Evolutionary conservation across 495 filamentous ascomycete species (phyloP).

Genomic region (Neurospora intermedia): DNA sequence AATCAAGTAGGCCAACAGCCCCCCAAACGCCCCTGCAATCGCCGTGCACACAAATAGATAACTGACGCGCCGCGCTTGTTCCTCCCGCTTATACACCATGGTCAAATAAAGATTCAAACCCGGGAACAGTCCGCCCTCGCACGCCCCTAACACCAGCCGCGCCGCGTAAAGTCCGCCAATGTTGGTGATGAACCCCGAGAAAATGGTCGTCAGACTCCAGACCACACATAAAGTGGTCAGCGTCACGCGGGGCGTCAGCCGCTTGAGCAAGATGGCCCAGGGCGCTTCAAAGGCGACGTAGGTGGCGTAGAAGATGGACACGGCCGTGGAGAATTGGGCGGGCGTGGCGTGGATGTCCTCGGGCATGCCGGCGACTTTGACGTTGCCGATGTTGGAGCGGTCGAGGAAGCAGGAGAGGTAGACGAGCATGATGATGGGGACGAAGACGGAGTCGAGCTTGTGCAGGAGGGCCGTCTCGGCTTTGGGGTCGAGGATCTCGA

Average conservation of each 20-base stretch:
- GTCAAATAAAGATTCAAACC: conserved; percentile 76
- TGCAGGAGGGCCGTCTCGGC: conserved; percentile 43
- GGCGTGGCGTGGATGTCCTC: conserved; percentile 40
- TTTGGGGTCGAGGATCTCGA: conserved; percentile 30
- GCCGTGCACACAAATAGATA: conserved; percentile 78
- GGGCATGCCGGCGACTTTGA: conserved; percentile 33
- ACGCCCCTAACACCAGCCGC: conserved; percentile 44
- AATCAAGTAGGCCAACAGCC: conserved; percentile 60
- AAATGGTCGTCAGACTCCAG: conserved; percentile 44
- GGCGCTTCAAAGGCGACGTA: conserved; percentile 69
- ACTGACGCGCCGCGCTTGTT: conserved; percentile 42
- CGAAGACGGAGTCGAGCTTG: conserved; percentile 39
- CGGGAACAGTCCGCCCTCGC: conserved; percentile 59
- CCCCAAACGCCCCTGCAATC: conserved; percentile 69
- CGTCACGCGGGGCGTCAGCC: conserved; percentile 44
- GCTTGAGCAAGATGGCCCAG: conserved; percentile 71
- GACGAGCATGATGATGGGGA: conserved; percentile 42
- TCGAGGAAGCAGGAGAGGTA: conserved; percentile 51
- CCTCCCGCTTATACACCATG: conserved; percentile 56
- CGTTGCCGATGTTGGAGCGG: conserved; percentile 42
- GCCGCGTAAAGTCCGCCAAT: conserved; percentile 40
- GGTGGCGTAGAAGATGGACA: conserved; percentile 75
- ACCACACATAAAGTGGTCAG: conserved; percentile 49
- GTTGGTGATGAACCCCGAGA: conserved; percentile 41
- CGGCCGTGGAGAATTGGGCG: conserved; percentile 49